Percentiles rank a stretch among this genome's conserved stretches.
phyloP scores from a whole-genome alignment of 805 yeast species.

The Teunomyces gatunensis region DNA sequence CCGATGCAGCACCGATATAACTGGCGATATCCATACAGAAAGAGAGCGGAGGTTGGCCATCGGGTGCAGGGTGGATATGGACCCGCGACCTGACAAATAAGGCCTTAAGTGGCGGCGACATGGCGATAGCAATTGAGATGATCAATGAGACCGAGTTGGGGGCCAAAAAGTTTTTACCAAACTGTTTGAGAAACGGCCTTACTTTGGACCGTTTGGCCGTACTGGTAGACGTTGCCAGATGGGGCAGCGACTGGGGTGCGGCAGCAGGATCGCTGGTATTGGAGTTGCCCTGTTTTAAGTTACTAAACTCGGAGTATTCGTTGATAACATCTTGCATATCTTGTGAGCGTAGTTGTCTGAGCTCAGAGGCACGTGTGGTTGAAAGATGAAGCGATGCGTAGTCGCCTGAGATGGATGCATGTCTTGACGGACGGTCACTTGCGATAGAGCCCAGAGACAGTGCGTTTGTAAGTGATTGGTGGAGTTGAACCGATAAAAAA shows the following conservation, averaged over 20 bases:
- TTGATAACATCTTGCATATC: conserved; percentile 39
- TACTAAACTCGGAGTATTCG: conserved; percentile 43
- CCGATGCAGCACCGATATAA: conserved; percentile 83
- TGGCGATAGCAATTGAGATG: conserved; percentile 59
- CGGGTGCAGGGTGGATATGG: conserved; percentile 76
- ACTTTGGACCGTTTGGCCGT: neutral
- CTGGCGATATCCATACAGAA: conserved; percentile 78
- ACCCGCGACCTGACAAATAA: conserved; percentile 52
- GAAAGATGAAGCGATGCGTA: conserved; percentile 13
- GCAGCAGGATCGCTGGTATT: conserved; percentile 13
- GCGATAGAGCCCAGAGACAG: conserved; percentile 6
- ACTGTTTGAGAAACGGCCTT: conserved; percentile 5
- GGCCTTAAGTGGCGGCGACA: conserved; percentile 73
- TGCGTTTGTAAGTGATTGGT: conserved; percentile 9
- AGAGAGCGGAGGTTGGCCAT: conserved; percentile 75
- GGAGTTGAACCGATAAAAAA: conserved; percentile 14
- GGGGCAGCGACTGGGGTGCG: conserved; percentile 10
- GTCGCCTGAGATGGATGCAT: conserved; percentile 9
- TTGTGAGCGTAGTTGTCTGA: conserved; percentile 27
- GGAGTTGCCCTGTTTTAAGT: conserved; percentile 16
- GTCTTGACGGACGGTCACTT: conserved; percentile 4
- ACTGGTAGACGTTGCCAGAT: neutral
- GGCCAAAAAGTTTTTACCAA: conserved; percentile 51
- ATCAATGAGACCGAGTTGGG: conserved; percentile 77
- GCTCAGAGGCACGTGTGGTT: conserved; percentile 21